phyloP scores from a whole-genome alignment of 108 stramenopile species.

The Craspedostauros australis region DNA sequence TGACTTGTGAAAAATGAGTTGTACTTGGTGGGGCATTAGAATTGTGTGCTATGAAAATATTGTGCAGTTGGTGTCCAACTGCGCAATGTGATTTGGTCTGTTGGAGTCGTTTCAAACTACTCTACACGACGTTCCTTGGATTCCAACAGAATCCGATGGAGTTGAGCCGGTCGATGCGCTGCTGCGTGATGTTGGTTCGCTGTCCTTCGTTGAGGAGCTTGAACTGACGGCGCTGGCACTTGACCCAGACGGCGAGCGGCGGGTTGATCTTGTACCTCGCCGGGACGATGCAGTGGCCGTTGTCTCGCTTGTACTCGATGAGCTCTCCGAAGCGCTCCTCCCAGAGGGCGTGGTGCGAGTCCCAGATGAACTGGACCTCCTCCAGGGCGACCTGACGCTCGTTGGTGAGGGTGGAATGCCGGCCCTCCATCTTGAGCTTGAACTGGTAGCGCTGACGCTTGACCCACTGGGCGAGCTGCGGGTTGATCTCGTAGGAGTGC shows the following conservation, averaged over 20 bases:
- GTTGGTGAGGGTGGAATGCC: conserved; percentile 12
- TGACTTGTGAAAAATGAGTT: too few relatives aligned
- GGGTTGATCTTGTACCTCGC: conserved; percentile 15
- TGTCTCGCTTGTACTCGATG: conserved; percentile 14
- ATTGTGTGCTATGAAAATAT: too few relatives aligned
- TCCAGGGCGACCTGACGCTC: conserved; percentile 22
- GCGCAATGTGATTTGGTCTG: too few relatives aligned
- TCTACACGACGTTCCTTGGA: conserved; percentile 11
- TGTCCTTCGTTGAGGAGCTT: conserved; percentile 19
- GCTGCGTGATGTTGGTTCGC: conserved; percentile 9
- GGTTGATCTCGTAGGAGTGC: conserved; percentile 14
- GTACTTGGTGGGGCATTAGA: too few relatives aligned
- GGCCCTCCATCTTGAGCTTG: conserved; percentile 16
- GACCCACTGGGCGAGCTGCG: conserved; percentile 29
- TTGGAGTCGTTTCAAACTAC: too few relatives aligned
- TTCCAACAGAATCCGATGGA: conserved; percentile 27
- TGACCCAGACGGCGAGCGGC: conserved; percentile 36
- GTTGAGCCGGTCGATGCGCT: conserved; percentile 24
- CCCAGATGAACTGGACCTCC: conserved; percentile 26
- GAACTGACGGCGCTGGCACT: conserved; percentile 30
- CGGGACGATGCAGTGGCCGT: conserved; percentile 31
- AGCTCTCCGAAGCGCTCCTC: conserved; percentile 20
- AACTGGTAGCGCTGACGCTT: conserved; percentile 29
- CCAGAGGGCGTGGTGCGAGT: conserved; percentile 28
- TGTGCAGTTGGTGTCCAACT: too few relatives aligned